Conservation (phyloP, 805 yeast genomes). For the Suhomyces faveliae region DNA sequence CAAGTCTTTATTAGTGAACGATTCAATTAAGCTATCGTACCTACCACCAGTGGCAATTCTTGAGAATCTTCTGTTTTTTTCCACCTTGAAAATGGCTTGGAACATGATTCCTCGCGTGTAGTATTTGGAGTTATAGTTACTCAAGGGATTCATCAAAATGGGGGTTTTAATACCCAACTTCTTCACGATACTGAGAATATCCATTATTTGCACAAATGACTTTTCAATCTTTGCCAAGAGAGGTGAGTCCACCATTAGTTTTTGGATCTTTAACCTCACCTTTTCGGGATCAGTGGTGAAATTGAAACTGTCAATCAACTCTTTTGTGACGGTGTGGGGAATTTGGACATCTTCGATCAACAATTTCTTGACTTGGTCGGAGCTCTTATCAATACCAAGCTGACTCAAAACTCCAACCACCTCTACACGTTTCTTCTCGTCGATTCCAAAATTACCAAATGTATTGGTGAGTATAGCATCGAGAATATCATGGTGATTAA, state of each 20-base stretch:
- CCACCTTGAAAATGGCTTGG: constrained; percentile 72
- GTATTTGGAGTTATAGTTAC: constrained; percentile 78
- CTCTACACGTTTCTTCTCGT: constrained; percentile 55
- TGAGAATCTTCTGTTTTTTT: constrained; percentile 42
- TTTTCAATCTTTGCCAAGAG: constrained; percentile 58
- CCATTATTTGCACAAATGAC: constrained; percentile 58
- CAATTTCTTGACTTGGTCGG: constrained; percentile 51
- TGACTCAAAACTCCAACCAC: constrained; percentile 75
- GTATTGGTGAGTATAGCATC: constrained; percentile 63
- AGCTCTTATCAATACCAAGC: constrained; percentile 64
- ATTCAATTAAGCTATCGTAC: constrained; percentile 70
- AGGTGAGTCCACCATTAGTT: constrained; percentile 73
- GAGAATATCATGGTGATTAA: constrained; percentile 81
- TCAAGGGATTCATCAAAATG: constrained; percentile 72
- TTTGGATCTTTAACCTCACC: constrained; percentile 61
- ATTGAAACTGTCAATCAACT: constrained; percentile 70
- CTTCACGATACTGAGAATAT: constrained; percentile 53
- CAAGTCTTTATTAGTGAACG: constrained; percentile 53
- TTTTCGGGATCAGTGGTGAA: constrained; percentile 68
- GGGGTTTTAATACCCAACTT: constrained; percentile 58
- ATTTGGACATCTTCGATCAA: constrained; percentile 60
- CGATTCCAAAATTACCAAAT: constrained; percentile 76
- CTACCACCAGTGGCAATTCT: constrained; percentile 90
- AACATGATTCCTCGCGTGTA: constrained; percentile 85
- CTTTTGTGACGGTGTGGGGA: constrained; percentile 79